These are phyloP conservation scores for Pterulicium gracile DNA, from an alignment of 1,284 basidiomycete species.

Conservation along the genomic window DNA sequence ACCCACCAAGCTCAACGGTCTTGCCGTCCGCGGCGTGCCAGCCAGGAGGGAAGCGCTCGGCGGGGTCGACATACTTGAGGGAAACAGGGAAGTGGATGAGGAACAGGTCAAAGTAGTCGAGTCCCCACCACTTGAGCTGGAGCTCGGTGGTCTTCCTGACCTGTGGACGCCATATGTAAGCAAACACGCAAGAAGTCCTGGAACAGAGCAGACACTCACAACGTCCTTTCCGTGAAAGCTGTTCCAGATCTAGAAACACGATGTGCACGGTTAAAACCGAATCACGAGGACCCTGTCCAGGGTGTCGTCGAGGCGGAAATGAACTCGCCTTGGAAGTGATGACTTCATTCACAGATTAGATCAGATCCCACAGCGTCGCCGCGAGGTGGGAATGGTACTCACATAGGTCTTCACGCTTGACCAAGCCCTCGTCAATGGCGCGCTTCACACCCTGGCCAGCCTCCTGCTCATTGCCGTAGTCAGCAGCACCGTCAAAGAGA, in stretches of 20 bases:
- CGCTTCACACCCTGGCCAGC: slow-evolving; percentile 66
- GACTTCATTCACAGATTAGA: slow-evolving; percentile 22
- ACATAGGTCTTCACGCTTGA: slow-evolving; percentile 72
- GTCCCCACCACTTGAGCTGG: slow-evolving; percentile 67
- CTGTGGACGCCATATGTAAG: slow-evolving; percentile 18
- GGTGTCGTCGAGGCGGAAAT: slow-evolving; percentile 3
- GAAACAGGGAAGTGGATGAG: slow-evolving; percentile 75
- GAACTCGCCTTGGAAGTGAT: slow-evolving; percentile 53
- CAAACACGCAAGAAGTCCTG: neutral
- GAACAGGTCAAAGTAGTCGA: slow-evolving; percentile 73
- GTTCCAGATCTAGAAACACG: slow-evolving; percentile 68
- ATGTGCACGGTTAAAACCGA: neutral
- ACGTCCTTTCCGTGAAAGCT: slow-evolving; percentile 67
- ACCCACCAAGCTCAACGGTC: slow-evolving; percentile 40
- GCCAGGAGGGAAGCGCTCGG: slow-evolving; percentile 67
- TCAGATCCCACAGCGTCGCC: neutral
- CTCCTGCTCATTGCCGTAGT: slow-evolving; percentile 84
- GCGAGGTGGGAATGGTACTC: slow-evolving; percentile 24
- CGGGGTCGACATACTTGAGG: slow-evolving; percentile 65
- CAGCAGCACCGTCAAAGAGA: slow-evolving; percentile 74
- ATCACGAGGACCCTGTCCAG: slow-evolving; percentile 9
- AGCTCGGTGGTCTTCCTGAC: slow-evolving; percentile 41
- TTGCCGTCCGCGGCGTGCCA: slow-evolving; percentile 63
- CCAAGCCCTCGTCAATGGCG: slow-evolving; percentile 66
- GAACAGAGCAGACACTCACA: slow-evolving; percentile 24